A percentile compares a stretch with the other conserved stretches of the same genome.
Conservation (phyloP, 176 grass and related monocot genomes). For the Chloris gayana region DNA sequence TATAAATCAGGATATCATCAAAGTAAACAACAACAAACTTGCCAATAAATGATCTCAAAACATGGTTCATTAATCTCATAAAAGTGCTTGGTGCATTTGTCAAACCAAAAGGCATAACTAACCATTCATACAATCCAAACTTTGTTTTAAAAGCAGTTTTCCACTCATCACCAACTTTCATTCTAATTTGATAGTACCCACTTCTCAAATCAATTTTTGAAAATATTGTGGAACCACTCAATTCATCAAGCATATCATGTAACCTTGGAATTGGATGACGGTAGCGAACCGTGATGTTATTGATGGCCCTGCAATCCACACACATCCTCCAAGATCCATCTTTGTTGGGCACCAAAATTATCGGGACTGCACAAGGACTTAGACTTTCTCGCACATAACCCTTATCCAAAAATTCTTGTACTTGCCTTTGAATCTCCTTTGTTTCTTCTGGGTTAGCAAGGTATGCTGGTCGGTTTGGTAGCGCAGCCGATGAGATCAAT, state of each 20-base stretch:
- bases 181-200: too few species aligned
- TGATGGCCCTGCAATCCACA: too few species aligned
- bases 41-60: not conserved
- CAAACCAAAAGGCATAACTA: not conserved
- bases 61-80: not conserved
- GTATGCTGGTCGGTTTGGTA: not conserved
- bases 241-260: too few species aligned
- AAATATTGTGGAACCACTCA: too few species aligned
- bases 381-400: not conserved
- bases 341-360: not conserved
- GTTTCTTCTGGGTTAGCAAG: not conserved
- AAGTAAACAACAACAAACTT: not conserved
- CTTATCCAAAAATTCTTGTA: not conserved
- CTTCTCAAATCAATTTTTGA: too few species aligned
- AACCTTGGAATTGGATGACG: too few species aligned
- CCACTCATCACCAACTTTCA: too few species aligned
- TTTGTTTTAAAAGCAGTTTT: not conserved
- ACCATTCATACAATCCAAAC: not conserved
- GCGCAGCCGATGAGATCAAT: not conserved
- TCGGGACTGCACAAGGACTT: not conserved
- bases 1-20: not conserved
- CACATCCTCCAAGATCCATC: not conserved
- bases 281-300: too few species aligned
- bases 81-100: too few species aligned
- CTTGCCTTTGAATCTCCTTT: not conserved